phyloP scores from a whole-genome alignment of 129 eudicot genomes.

The Lonicera japonica region DNA sequence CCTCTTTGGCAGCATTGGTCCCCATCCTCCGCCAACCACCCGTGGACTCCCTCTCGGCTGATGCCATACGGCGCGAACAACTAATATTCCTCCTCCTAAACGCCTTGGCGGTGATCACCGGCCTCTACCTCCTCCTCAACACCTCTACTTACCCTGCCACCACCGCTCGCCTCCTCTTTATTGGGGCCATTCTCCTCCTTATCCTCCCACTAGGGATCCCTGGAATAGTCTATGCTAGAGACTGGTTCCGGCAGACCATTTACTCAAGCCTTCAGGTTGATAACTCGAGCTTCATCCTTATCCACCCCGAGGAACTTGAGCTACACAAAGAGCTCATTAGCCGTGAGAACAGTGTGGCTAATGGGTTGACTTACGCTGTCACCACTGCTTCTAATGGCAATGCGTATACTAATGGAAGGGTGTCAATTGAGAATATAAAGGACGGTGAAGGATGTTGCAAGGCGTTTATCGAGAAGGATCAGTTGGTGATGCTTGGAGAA shows the following conservation, averaged over 20 bases:
- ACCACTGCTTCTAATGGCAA: constrained; percentile 2
- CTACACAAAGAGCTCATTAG: constrained; percentile 43
- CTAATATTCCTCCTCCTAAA: constrained; percentile 47
- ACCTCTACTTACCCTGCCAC: constrained; percentile 29
- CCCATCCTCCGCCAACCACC: constrained; percentile 76
- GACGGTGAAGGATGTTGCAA: constrained; percentile 31
- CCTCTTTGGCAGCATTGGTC: constrained; percentile 46
- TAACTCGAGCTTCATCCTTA: constrained; percentile 49
- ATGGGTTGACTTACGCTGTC: constrained; percentile 8
- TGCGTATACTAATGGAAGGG: background rate
- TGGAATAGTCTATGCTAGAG: constrained; percentile 66
- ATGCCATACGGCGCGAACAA: constrained; percentile 39
- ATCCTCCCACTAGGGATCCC: constrained; percentile 67
- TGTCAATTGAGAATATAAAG: background rate
- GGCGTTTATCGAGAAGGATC: constrained; percentile 38
- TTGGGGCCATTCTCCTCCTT: constrained; percentile 63
- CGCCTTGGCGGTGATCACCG: constrained; percentile 59
- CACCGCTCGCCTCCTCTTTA: constrained; percentile 38
- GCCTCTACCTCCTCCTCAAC: constrained; percentile 70
- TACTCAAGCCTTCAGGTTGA: constrained; percentile 36
- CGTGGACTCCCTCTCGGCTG: constrained; percentile 27
- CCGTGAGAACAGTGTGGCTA: constrained; percentile 12
- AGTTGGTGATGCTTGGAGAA: constrained; percentile 70
- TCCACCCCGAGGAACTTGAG: constrained; percentile 52
- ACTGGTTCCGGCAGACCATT: constrained; percentile 44